These are phyloP conservation scores for Lecanicillium sp. DNA, from an alignment of 2,329 filamentous ascomycete species.

Conservation along the genomic window DNA sequence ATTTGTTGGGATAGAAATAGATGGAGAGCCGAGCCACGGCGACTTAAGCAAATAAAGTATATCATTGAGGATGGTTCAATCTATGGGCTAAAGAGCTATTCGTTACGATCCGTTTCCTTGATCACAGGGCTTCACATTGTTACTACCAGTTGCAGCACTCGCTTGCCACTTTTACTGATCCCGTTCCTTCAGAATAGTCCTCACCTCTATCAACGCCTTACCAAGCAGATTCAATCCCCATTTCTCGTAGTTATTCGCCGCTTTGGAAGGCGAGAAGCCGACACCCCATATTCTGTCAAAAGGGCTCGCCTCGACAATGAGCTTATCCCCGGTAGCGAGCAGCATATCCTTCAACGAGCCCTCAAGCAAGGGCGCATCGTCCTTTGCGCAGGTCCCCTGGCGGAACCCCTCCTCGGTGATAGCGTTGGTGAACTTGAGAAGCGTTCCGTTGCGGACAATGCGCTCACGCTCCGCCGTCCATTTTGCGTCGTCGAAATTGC, in stretches of 20 bases:
- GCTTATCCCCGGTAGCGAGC: conserved; percentile 49
- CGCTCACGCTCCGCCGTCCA: conserved; percentile 45
- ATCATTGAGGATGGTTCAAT: too few relatives aligned
- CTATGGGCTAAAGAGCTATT: too few relatives aligned
- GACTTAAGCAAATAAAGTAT: not conserved
- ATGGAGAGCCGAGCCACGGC: not conserved
- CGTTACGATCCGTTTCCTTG: too few relatives aligned
- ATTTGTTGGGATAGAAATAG: conserved; percentile 14
- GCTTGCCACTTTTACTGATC: conserved; percentile 11
- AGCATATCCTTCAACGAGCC: conserved; percentile 38
- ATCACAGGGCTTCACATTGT: too few relatives aligned
- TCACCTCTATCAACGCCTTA: conserved; percentile 52
- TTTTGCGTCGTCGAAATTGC: conserved; percentile 37
- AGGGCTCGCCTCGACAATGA: conserved; percentile 56
- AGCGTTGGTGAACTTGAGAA: conserved; percentile 50
- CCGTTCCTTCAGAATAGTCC: conserved; percentile 41
- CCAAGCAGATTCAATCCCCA: conserved; percentile 63
- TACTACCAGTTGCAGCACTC: not conserved
- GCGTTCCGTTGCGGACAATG: conserved; percentile 51
- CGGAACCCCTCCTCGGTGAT: conserved; percentile 20
- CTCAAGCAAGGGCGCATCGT: conserved; percentile 20
- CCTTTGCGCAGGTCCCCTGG: conserved; percentile 13
- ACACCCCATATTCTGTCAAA: conserved; percentile 59
- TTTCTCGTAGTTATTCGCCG: conserved; percentile 32
- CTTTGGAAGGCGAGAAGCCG: conserved; percentile 46